Conservation (phyloP, 495 filamentous ascomycete species). For the Arthonia radiata region DNA sequence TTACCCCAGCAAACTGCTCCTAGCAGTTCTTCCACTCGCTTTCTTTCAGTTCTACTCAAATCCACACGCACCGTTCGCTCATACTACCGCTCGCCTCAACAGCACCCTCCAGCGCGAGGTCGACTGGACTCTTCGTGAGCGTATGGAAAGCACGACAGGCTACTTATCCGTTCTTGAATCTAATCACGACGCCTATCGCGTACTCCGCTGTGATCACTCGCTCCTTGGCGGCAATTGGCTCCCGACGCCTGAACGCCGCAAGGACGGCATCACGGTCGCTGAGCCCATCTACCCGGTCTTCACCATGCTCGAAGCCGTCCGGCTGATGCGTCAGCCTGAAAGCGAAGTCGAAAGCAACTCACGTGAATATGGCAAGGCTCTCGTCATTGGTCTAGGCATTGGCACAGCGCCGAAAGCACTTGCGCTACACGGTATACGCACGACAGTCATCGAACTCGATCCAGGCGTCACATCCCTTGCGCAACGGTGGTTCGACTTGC, state of each 20-base stretch:
- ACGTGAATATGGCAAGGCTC: constrained; percentile 6
- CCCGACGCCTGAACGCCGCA: constrained; percentile 17
- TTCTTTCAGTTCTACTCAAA: too few relatives aligned
- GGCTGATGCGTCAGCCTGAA: constrained; percentile 37
- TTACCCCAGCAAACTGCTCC: constrained; percentile 39
- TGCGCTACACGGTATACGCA: constrained; percentile 68
- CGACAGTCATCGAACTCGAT: constrained; percentile 84
- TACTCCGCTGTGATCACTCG: constrained; percentile 84
- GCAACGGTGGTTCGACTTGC: constrained; percentile 55
- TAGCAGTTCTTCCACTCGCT: constrained; percentile 41
- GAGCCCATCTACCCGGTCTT: constrained; percentile 91
- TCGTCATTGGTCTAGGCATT: constrained; percentile 57
- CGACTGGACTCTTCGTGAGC: constrained; percentile 43
- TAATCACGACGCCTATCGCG: constrained; percentile 39
- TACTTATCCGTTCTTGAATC: constrained; percentile 80
- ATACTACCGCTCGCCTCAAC: constrained; percentile 33
- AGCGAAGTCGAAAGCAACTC: constrained; percentile 13
- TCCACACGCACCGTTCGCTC: constrained; percentile 34
- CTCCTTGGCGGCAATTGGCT: constrained; percentile 89
- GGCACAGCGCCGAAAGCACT: constrained; percentile 74
- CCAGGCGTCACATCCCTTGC: constrained; percentile 69
- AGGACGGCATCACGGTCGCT: constrained; percentile 18
- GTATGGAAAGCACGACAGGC: constrained; percentile 64
- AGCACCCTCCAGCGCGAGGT: constrained; percentile 25
- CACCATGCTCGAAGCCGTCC: constrained; percentile 72